Evolutionary conservation across 495 filamentous ascomycete genomes (phyloP).

Genomic region (Neurospora sp.): DNA sequence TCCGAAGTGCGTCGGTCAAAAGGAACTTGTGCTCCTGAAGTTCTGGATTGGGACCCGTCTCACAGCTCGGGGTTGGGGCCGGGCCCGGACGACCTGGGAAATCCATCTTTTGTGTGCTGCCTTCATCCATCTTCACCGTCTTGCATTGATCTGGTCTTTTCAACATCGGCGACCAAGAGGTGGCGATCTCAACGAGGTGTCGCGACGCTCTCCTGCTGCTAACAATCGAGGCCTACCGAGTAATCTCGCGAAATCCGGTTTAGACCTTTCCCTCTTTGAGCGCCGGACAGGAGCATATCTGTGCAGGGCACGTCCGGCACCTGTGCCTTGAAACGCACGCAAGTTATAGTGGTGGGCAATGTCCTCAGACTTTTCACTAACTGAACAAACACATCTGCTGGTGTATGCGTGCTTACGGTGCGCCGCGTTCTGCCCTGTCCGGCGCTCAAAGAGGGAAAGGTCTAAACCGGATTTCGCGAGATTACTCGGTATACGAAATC

Average conservation of each 20-base stretch:
- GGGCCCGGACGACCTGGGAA: too few species aligned
- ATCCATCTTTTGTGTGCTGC: neutral
- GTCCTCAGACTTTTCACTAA: neutral
- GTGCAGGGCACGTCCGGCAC: too few species aligned
- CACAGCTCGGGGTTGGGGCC: neutral
- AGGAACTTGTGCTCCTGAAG: neutral
- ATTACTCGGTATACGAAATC: neutral
- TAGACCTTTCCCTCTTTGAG: too few species aligned
- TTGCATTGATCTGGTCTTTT: neutral
- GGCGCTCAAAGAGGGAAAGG: neutral
- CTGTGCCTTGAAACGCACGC: too few species aligned
- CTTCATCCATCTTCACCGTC: neutral
- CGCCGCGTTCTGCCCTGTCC: neutral
- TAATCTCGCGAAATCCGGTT: too few species aligned
- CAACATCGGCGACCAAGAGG: neutral
- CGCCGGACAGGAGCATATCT: too few species aligned
- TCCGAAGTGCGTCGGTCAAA: neutral
- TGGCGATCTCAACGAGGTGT: too few species aligned
- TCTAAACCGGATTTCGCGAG: neutral
- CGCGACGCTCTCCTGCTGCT: too few species aligned
- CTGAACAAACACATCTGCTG: neutral
- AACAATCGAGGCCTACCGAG: too few species aligned
- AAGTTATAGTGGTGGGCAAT: too few species aligned
- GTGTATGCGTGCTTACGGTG: neutral
- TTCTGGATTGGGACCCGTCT: neutral